Evolutionary conservation across 202 grass and related monocot species (phyloP).

Genomic region (Digitaria exilis): DNA sequence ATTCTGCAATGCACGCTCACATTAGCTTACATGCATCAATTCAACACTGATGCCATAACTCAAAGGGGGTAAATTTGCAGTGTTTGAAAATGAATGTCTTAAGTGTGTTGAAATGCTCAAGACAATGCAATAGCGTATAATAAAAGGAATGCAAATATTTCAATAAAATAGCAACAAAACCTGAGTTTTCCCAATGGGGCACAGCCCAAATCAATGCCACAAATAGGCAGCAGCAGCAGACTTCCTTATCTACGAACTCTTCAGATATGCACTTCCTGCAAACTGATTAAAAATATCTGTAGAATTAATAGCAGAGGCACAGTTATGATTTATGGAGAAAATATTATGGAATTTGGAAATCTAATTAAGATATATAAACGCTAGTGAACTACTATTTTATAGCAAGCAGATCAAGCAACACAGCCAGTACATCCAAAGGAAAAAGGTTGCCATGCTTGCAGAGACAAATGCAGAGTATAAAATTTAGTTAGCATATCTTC

Average conservation of each 20-base stretch:
- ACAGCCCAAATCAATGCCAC: conserved; percentile 69
- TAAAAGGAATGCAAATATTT: not conserved
- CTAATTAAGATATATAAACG: not conserved
- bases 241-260: conserved; percentile 54
- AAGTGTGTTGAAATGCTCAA: conserved; percentile 4
- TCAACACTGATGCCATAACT: not conserved
- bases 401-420: not conserved
- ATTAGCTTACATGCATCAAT: not conserved
- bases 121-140: not conserved
- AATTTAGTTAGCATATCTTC: conserved; percentile 10
- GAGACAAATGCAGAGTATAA: not conserved
- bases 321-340: not conserved
- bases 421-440: not conserved
- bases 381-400: not conserved
- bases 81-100: not conserved
- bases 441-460: not conserved
- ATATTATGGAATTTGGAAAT: not conserved
- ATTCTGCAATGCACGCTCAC: not conserved
- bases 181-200: conserved; percentile 70
- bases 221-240: conserved; percentile 66
- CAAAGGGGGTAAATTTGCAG: not conserved
- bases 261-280: conserved; percentile 76
- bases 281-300: conserved; percentile 49
- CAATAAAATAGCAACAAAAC: conserved; percentile 39
- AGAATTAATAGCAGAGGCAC: conserved; percentile 14